A percentile compares a stretch with the other conserved stretches of the same genome.
Conservation (phyloP, 352 stramenopile species). For the Halophytophthora polymorphica region DNA sequence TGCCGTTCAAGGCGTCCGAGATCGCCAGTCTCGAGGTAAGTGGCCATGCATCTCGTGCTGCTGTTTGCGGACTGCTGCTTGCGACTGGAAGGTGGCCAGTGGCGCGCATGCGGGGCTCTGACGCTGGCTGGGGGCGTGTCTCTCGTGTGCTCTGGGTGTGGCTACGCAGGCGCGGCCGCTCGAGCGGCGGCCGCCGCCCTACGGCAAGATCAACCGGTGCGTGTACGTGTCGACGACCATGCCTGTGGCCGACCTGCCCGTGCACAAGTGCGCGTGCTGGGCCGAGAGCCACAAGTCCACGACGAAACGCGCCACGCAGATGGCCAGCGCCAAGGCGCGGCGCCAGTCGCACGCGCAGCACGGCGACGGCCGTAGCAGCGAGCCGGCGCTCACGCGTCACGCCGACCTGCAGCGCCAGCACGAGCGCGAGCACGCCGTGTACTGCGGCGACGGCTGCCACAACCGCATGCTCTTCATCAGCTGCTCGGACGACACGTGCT, state of each 20-base stretch:
- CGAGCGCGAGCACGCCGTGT: conserved; percentile 10
- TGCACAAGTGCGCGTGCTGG: conserved; percentile 79
- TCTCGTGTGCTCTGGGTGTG: not conserved
- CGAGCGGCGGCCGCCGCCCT: conserved; percentile 50
- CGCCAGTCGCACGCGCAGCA: conserved; percentile 4
- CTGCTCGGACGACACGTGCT: conserved; percentile 77
- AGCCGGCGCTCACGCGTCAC: not conserved
- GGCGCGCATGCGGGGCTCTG: no score
- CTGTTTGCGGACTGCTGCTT: no score
- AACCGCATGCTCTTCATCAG: conserved; percentile 86
- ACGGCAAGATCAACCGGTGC: conserved; percentile 65
- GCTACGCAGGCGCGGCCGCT: conserved; percentile 37
- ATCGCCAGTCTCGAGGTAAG: conserved; percentile 27
- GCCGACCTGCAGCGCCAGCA: conserved; percentile 17
- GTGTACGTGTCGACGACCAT: conserved; percentile 68
- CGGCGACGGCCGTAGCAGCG: conserved; percentile 4
- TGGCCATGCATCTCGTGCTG: no score
- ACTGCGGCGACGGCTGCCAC: conserved; percentile 73
- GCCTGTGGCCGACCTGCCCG: conserved; percentile 46
- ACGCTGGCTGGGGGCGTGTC: no score
- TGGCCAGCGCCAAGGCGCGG: conserved; percentile 38
- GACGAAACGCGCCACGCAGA: conserved; percentile 51
- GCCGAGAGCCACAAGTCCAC: conserved; percentile 45
- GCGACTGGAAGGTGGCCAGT: no score
- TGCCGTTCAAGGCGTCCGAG: conserved; percentile 36